Percentiles rank a stretch among this genome's conserved stretches.
Conservation (phyloP, 129 eudicot species). For the sunflower (Helianthus annuus) region HanXRQr2.0-SUNRISE NC_035437.2:90470502-90471001, state of each 20-base stretch:
- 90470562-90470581: background rate
- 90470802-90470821: conserved; percentile 71
- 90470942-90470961: background rate
- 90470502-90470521: background rate
- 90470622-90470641: conserved; percentile 79
- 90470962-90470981: background rate
- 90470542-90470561: background rate
- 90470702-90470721: conserved; percentile 63
- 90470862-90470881: conserved; percentile 3
- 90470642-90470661: conserved; percentile 69
- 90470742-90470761: conserved; percentile 54
- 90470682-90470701: conserved; percentile 59
- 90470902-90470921: background rate
- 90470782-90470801: conserved; percentile 84
- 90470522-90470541: background rate
- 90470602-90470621: conserved; percentile 42
- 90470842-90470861: conserved; percentile 59
- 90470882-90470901: conserved; percentile 2
- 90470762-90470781: conserved; percentile 64
- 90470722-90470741: conserved; percentile 74
- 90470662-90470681: conserved; percentile 62
- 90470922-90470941: background rate
- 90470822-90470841: conserved; percentile 52
- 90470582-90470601: background rate
- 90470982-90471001: too few relatives aligned